phyloP scores from a whole-genome alignment of 345 rosid species.

The Brassica cretica region DNA sequence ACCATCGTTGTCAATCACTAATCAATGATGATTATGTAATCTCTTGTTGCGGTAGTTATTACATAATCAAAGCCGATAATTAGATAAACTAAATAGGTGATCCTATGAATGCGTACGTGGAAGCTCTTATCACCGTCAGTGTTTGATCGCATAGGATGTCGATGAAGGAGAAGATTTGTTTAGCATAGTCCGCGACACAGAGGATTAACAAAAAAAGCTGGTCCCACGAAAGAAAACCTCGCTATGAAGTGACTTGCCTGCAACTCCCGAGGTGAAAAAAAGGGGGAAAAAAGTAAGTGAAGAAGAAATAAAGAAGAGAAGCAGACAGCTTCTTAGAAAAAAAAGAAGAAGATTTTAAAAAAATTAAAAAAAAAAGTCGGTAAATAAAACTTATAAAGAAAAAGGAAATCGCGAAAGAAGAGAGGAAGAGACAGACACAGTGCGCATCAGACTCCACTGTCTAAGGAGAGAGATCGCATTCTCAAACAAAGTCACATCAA shows the following conservation, averaged over 20 bases:
- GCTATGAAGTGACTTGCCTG: constrained; percentile 32
- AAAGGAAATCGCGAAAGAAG: constrained; percentile 23
- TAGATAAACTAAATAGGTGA: neutral
- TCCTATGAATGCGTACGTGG: constrained; percentile 1
- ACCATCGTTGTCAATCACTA: constrained; percentile 12
- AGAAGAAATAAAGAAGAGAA: neutral
- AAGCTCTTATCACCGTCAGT: neutral
- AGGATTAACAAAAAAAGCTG: neutral
- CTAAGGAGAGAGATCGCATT: constrained; percentile 56
- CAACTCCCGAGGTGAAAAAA: constrained; percentile 25
- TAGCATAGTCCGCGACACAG: constrained; percentile 10
- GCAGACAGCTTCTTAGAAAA: neutral
- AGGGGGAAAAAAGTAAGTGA: neutral
- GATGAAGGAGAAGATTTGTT: neutral
- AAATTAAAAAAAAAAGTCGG: neutral
- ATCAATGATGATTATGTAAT: neutral
- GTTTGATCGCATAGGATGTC: neutral
- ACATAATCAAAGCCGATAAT: neutral
- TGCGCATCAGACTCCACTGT: constrained; percentile 53
- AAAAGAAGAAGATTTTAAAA: neutral
- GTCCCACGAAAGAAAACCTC: constrained; percentile 34
- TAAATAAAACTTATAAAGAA: constrained; percentile 10
- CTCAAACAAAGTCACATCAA: constrained; percentile 12
- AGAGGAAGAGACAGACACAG: constrained; percentile 22
- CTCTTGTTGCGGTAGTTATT: neutral